phyloP scores from a whole-genome alignment of 2,329 filamentous ascomycete species.

The Fusarium sp. region DNA sequence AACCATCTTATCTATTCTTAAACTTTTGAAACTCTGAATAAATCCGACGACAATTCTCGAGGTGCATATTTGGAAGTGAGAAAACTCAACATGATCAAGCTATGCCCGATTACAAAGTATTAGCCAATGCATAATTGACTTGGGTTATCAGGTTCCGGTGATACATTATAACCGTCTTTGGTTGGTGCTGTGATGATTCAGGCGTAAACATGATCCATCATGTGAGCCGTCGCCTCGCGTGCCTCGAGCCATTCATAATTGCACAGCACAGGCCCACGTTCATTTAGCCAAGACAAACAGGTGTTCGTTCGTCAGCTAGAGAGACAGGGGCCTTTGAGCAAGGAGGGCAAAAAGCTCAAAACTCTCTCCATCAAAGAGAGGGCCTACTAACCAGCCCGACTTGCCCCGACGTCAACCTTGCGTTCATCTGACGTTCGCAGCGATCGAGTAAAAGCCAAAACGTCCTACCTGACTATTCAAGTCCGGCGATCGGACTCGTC shows the following conservation, averaged over 20 bases:
- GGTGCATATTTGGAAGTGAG: background rate
- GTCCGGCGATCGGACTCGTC: background rate
- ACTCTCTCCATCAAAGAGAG: background rate
- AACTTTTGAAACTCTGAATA: background rate
- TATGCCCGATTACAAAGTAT: background rate
- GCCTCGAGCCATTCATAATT: slow-evolving; percentile 30
- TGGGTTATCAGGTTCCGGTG: background rate
- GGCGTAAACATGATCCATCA: slow-evolving; percentile 40
- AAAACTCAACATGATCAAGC: background rate
- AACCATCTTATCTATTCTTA: background rate
- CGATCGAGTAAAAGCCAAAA: slow-evolving; percentile 11
- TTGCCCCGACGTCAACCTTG: slow-evolving; percentile 27
- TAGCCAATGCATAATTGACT: background rate
- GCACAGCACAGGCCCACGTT: slow-evolving; percentile 9
- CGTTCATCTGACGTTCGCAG: slow-evolving; percentile 33
- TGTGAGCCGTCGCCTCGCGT: slow-evolving; percentile 38
- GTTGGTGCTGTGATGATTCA: slow-evolving; percentile 28
- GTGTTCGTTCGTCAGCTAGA: slow-evolving; percentile 1
- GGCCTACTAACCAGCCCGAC: background rate
- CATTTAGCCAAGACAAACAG: slow-evolving; percentile 1
- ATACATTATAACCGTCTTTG: background rate
- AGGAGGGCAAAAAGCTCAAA: background rate
- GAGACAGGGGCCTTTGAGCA: background rate
- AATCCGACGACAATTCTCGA: background rate
- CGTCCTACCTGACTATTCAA: background rate